These are phyloP conservation scores for Marasmius fiardii DNA, from an alignment of 1,284 basidiomycete genomes.

Conservation along the genomic window DNA sequence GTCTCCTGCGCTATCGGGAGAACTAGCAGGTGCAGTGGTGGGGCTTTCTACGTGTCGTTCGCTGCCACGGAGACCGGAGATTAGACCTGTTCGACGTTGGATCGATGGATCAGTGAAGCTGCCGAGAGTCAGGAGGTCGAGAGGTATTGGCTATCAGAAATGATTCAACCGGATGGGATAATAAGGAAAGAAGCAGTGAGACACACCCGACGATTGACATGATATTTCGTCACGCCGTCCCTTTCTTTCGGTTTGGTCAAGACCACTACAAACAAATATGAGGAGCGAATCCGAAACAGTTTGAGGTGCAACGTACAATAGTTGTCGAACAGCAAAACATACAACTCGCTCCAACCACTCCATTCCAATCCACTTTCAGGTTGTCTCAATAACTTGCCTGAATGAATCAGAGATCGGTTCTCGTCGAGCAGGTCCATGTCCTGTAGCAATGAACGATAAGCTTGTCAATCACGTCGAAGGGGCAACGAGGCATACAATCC, in stretches of 20 bases:
- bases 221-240: slow-evolving; percentile 70
- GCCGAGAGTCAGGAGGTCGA: slow-evolving; percentile 78
- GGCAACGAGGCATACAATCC: slow-evolving; percentile 52
- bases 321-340: slow-evolving; percentile 88
- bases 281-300: not conserved
- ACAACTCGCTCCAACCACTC: slow-evolving; percentile 82
- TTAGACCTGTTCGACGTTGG: slow-evolving; percentile 58
- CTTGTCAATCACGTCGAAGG: not conserved
- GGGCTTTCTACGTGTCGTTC: slow-evolving; percentile 28
- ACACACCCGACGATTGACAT: slow-evolving; percentile 72
- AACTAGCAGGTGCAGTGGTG: slow-evolving; percentile 16
- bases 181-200: not conserved
- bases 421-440: slow-evolving; percentile 87
- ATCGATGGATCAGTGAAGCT: slow-evolving; percentile 75
- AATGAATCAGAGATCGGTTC: slow-evolving; percentile 78
- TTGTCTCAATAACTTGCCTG: slow-evolving; percentile 78
- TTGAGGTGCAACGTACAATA: slow-evolving; percentile 59
- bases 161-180: not conserved
- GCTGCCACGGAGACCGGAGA: slow-evolving; percentile 46
- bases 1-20: slow-evolving; percentile 47
- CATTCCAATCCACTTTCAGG: slow-evolving; percentile 79
- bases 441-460: slow-evolving; percentile 30
- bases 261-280: slow-evolving; percentile 56
- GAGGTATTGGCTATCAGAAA: slow-evolving; percentile 70
- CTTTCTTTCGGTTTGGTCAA: slow-evolving; percentile 81